A percentile compares a stretch with the other conserved stretches of the same genome.
These are phyloP conservation scores for Hippophae gyantsensis DNA, from an alignment of 306 rosid species.

Conservation along the genomic window DNA sequence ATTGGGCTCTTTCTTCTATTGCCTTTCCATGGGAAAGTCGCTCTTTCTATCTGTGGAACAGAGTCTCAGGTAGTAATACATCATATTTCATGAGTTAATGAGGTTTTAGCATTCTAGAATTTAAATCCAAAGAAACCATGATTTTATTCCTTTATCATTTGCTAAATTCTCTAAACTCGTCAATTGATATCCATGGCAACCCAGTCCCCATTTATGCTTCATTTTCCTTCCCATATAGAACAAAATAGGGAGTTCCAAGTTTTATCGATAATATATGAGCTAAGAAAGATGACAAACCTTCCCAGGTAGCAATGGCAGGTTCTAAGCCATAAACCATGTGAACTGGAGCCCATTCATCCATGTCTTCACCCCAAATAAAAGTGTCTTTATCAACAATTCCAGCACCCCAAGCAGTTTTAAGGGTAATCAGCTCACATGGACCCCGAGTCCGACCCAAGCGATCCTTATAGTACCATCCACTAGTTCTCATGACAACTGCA, in stretches of 20 bases:
- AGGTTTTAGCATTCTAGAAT: no score
- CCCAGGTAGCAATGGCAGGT: constrained; percentile 95
- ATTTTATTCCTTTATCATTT: no score
- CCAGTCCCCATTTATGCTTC: no score
- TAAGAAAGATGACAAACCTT: constrained; percentile 44
- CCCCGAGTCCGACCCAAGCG: constrained; percentile 87
- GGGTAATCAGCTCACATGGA: constrained; percentile 58
- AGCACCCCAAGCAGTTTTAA: constrained; percentile 88
- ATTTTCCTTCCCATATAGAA: background rate
- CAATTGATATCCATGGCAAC: background rate
- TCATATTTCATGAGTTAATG: no score
- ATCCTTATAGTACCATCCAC: constrained; percentile 81
- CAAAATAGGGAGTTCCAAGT: background rate
- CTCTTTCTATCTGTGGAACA: no score
- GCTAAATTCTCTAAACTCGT: no score
- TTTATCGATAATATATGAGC: background rate
- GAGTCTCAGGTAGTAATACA: no score
- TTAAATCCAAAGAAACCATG: no score
- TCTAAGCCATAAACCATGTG: constrained; percentile 96
- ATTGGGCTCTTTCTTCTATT: no score
- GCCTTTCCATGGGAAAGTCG: no score
- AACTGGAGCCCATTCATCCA: constrained; percentile 96
- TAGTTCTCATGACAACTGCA: constrained; percentile 79
- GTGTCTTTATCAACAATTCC: constrained; percentile 89
- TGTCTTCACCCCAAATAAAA: constrained; percentile 96